These are phyloP conservation scores for Coleophoma crateriformis DNA, from an alignment of 2,329 filamentous ascomycete species.

Conservation along the genomic window DNA sequence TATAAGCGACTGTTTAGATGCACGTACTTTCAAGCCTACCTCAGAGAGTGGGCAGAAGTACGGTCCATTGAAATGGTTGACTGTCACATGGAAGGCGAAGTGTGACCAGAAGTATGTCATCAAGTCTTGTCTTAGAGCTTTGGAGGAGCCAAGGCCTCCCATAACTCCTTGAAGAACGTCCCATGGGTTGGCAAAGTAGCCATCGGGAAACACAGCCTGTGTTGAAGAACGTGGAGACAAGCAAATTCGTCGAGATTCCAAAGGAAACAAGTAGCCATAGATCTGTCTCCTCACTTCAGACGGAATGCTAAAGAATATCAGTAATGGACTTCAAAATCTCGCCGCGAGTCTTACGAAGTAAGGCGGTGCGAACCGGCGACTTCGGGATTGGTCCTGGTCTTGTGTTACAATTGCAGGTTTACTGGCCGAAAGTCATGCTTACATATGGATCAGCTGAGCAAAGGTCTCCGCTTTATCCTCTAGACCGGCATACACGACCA, in stretches of 20 bases:
- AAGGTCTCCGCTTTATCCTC: too few relatives aligned
- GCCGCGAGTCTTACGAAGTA: background rate
- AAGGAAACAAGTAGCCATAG: slow-evolving; percentile 19
- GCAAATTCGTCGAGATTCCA: slow-evolving; percentile 14
- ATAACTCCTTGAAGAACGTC: slow-evolving; percentile 17
- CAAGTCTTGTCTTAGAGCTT: slow-evolving; percentile 18
- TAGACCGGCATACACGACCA: too few relatives aligned
- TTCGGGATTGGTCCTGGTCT: too few relatives aligned
- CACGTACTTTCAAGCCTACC: background rate
- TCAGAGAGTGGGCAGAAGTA: slow-evolving; percentile 19
- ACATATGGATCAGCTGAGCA: too few relatives aligned
- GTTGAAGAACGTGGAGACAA: slow-evolving; percentile 19
- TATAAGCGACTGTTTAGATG: background rate
- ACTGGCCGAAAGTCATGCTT: too few relatives aligned
- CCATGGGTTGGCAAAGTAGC: slow-evolving; percentile 19
- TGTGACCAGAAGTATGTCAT: slow-evolving; percentile 26
- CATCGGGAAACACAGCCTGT: slow-evolving; percentile 14
- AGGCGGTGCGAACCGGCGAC: too few relatives aligned
- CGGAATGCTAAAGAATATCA: slow-evolving; percentile 11
- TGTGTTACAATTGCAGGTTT: too few relatives aligned
- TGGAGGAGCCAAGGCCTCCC: slow-evolving; percentile 14
- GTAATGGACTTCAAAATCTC: background rate
- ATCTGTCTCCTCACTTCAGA: slow-evolving; percentile 15
- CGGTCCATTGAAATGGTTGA: slow-evolving; percentile 17
- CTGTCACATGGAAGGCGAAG: slow-evolving; percentile 24